These are phyloP conservation scores for Trichodelitschia bisporula DNA, from an alignment of 495 filamentous ascomycete genomes.

Conservation along the genomic window DNA sequence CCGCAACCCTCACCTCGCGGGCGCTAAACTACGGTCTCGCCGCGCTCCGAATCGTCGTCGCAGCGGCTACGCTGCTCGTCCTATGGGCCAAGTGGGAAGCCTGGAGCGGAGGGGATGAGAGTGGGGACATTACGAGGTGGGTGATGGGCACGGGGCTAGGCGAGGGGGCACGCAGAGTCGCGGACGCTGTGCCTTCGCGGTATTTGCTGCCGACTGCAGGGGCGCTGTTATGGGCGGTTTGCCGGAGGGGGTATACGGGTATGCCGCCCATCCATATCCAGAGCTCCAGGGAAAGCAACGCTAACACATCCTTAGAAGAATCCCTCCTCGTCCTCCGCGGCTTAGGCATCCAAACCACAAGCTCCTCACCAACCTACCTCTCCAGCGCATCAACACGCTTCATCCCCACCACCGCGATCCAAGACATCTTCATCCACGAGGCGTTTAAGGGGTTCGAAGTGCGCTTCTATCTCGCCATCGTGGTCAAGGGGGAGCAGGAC, in stretches of 20 bases:
- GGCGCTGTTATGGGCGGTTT: no score
- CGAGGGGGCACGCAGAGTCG: no score
- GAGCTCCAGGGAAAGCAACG: no score
- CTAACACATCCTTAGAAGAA: no score
- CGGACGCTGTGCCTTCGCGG: no score
- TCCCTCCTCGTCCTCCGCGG: slow-evolving; percentile 70
- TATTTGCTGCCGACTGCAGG: no score
- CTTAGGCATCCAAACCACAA: slow-evolving; percentile 74
- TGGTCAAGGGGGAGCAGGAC: slow-evolving; percentile 74
- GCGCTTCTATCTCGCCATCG: slow-evolving; percentile 64
- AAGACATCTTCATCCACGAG: slow-evolving; percentile 85
- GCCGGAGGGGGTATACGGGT: no score
- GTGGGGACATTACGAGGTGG: no score
- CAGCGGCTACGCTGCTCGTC: slow-evolving; percentile 2
- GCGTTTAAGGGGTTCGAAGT: slow-evolving; percentile 88
- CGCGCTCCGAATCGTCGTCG: slow-evolving; percentile 1
- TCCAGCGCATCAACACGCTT: slow-evolving; percentile 50
- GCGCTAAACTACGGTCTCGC: slow-evolving; percentile 3
- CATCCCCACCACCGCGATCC: slow-evolving; percentile 77
- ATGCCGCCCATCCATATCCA: no score
- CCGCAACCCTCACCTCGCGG: slow-evolving; percentile 8
- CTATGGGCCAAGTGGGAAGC: slow-evolving; percentile 7
- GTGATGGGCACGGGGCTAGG: no score
- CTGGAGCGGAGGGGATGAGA: no score
- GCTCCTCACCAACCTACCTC: slow-evolving; percentile 36